Conservation (phyloP, 1,139 yeast species). For the Hyphopichia khmerensis region DNA sequence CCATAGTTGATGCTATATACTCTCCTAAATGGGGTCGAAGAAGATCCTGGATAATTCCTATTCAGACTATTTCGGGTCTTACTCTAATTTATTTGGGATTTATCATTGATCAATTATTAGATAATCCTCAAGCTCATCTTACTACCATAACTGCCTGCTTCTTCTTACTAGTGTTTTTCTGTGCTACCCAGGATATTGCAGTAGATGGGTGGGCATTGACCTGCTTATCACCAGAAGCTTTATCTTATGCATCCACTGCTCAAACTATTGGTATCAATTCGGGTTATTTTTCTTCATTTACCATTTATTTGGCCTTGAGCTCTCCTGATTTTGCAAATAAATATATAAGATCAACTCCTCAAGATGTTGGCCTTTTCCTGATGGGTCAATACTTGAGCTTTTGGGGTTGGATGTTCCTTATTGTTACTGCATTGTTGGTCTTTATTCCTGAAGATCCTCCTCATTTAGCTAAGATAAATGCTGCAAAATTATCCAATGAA, state of each 20-base stretch:
- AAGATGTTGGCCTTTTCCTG: constrained; percentile 64
- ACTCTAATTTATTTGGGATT: constrained; percentile 65
- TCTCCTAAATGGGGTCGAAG: constrained; percentile 71
- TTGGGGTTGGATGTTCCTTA: constrained; percentile 73
- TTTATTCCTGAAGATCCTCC: constrained; percentile 69
- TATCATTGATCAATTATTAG: constrained; percentile 55
- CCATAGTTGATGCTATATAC: constrained; percentile 88
- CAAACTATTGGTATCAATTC: constrained; percentile 93
- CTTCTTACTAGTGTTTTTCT: constrained; percentile 74
- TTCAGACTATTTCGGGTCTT: constrained; percentile 74
- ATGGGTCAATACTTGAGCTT: constrained; percentile 72
- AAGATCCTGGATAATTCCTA: constrained; percentile 92
- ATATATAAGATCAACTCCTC: constrained; percentile 64
- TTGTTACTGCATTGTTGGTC: constrained; percentile 62
- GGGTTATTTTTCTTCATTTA: constrained; percentile 89
- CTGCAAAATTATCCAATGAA: constrained; percentile 35
- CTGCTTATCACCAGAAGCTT: constrained; percentile 69
- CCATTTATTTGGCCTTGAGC: constrained; percentile 85
- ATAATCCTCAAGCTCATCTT: constrained; percentile 55
- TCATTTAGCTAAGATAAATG: constrained; percentile 43
- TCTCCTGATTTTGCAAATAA: constrained; percentile 92
- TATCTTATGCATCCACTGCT: constrained; percentile 95
- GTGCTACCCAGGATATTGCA: constrained; percentile 98
- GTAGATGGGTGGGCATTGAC: constrained; percentile 99
- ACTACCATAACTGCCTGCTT: constrained; percentile 59